A percentile compares a stretch with the other conserved stretches of the same genome.
Evolutionary conservation across 2,329 filamentous ascomycete genomes (phyloP).

Genomic region (Xylariaceae sp.): DNA sequence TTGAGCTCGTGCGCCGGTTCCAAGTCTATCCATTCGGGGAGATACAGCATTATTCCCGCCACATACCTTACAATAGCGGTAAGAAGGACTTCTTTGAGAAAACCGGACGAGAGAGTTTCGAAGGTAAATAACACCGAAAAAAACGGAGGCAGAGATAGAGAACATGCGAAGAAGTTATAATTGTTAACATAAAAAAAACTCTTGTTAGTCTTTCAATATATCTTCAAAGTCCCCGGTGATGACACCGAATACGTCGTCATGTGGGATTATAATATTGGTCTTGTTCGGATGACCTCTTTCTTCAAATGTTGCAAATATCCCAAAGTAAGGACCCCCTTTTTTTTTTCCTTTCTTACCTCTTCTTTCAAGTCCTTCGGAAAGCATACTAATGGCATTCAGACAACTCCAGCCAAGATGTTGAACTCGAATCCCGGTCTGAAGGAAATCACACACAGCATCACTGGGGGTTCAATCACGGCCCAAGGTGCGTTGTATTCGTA

Average conservation of each 20-base stretch:
- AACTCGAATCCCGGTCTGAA: conserved; percentile 72
- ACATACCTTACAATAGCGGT: conserved; percentile 90
- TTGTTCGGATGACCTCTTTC: conserved; percentile 89
- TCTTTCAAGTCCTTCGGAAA: neutral
- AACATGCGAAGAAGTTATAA: neutral
- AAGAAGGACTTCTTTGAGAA: conserved; percentile 85
- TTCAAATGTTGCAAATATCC: conserved; percentile 86
- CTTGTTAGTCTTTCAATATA: conserved; percentile 71
- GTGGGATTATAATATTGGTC: conserved; percentile 95
- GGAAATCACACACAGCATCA: conserved; percentile 91
- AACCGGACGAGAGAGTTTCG: conserved; percentile 81
- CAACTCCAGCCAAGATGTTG: conserved; percentile 78
- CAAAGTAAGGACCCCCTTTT: conserved; percentile 56
- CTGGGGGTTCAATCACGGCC: conserved; percentile 80
- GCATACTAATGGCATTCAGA: conserved; percentile 46
- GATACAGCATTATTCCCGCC: conserved; percentile 58
- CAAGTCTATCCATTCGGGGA: conserved; percentile 59
- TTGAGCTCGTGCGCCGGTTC: conserved; percentile 56
- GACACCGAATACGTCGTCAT: conserved; percentile 69
- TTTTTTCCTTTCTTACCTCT: too few relatives aligned
- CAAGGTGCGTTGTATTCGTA: conserved; percentile 59
- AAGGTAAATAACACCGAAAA: conserved; percentile 53
- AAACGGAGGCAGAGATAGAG: neutral
- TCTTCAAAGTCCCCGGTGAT: conserved; percentile 65
- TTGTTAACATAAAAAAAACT: neutral